Base-by-base conservation (phyloP, 164 flowering plant species). In the Litsea cubeba region DNA sequence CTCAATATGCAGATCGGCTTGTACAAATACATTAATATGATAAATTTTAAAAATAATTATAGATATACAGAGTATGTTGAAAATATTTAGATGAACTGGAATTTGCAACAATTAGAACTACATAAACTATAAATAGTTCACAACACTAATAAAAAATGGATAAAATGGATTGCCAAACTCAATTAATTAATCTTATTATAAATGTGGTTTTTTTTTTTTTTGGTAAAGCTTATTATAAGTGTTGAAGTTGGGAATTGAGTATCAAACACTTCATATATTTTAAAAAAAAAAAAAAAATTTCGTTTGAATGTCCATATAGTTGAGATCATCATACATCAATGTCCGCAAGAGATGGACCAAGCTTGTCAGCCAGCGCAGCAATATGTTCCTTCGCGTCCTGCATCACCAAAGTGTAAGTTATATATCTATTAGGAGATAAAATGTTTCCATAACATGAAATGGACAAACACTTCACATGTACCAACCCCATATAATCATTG, bases 321-420 rank as follows among this genome's bases (percentile, higher is more conserved):
- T 68, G 25, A 18, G 54, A 58, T 58, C 57, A 74, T 60, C 94
- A 71, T 95, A 95, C 99, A 84, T 93, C 86, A 73, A 95, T 90
- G 65, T 85, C 97, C 10, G 90, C 83, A 70, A 95, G 80, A 12
- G 99, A 89, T 64, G 96, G 50, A 73, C 97, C 98, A 78, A 95
- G 87, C 87, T 95, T 89, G 83, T 91, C 98, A 62, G 95, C 98
- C 82, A 95, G 58, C 71, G 99, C 99, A 80, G 88, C 85, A 79
- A 95, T 90, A 86, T 93, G 98, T 83, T 93, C 99, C 84, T 95
- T 95, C 50, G 98, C 99, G 74, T 95, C 99, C 99, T 95, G 88
- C 68, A 72, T 63, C 11, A 71, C 18, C 79, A 50, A 75, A 66
- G 60, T 40, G 54, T 23, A 63, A 14, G 50, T 68, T 71, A 51